These are phyloP conservation scores for Cicer judaicum DNA, from an alignment of 306 rosid genomes.

Conservation along the genomic window DNA sequence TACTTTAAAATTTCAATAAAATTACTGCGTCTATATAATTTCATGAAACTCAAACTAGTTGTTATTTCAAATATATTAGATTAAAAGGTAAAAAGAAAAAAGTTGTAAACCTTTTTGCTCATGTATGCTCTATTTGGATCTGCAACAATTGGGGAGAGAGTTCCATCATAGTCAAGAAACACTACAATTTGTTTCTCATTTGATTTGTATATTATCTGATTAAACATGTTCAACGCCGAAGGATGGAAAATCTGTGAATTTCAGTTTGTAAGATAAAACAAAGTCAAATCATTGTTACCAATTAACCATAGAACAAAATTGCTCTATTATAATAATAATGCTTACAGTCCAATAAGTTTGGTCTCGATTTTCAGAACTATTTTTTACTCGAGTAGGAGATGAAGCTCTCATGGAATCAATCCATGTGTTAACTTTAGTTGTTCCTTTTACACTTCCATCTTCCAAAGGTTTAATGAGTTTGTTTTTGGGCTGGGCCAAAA, in stretches of 20 bases:
- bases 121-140: conserved; percentile 91
- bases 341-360: conserved; percentile 69
- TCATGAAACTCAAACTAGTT: too few species aligned
- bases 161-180: conserved; percentile 94
- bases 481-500: conserved; percentile 48
- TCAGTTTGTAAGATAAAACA: not conserved
- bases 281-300: not conserved
- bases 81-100: not conserved
- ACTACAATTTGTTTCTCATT: conserved; percentile 72
- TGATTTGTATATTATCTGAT: conserved; percentile 59
- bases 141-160: conserved; percentile 94
- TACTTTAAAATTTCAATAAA: too few species aligned
- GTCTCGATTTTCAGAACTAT: conserved; percentile 46
- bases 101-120: conserved; percentile 64
- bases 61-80: too few species aligned
- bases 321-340: not conserved
- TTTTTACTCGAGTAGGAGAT: conserved; percentile 66
- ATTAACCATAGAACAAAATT: too few species aligned
- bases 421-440: conserved; percentile 60
- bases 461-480: conserved; percentile 56
- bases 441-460: conserved; percentile 45
- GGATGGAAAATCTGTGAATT: conserved; percentile 68
- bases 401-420: conserved; percentile 90
- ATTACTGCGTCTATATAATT: too few species aligned
- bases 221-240: conserved; percentile 75